Evolutionary conservation across 2,329 filamentous ascomycete genomes (phyloP), one percentile per base, ranked within the genome.

Genomic region (Colletotrichum cuscutae): DNA sequence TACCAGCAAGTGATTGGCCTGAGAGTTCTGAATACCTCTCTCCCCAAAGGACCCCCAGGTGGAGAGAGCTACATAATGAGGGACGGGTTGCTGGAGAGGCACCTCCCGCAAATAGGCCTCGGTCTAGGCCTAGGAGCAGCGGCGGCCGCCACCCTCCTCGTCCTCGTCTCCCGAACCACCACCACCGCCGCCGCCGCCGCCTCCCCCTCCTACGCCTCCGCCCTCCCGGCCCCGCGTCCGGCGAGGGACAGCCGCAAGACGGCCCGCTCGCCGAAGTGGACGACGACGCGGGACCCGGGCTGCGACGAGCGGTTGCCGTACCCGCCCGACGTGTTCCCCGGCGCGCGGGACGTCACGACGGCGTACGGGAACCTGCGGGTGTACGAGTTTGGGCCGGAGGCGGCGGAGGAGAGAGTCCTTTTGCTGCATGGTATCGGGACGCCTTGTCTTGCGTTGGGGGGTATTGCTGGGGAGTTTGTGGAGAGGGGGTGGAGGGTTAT

Each of bases 341-440:
- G 93, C 7, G 89, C 85, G 0, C 88, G 93, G 71, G 90, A 95
- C 79, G 90, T 97, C 19, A 79, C 85, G 13, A 92, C 90, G 4
- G 90, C 91, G 6, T 95, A 94, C 78, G 94, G 94, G 19, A 89
- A 84, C 5, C 89, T 94, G 74, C 86, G 92, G 58, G 91, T 94
- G 3, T 96, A 95, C 79, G 95, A 97, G 84, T 97, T 92, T 88
- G 95, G 95, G 0, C 93, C 93, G 0, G 87, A 90, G 71, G 65
- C 87, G 49, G 94, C 88, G 46, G 94, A 94, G 1, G 87, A 90
- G 32, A 95, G 92, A 78, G 90, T 96, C 1, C 83, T 97, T 15
- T 84, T 97, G 30, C 83, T 97, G 19, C 95, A 96, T 80, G 95
- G 95, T 5, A 95, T 97, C 77, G 93, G 91, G 62, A 97, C 94